Conservation (phyloP, 176 grass and related monocot species). For the Echinochloa phyllopogon region DNA sequence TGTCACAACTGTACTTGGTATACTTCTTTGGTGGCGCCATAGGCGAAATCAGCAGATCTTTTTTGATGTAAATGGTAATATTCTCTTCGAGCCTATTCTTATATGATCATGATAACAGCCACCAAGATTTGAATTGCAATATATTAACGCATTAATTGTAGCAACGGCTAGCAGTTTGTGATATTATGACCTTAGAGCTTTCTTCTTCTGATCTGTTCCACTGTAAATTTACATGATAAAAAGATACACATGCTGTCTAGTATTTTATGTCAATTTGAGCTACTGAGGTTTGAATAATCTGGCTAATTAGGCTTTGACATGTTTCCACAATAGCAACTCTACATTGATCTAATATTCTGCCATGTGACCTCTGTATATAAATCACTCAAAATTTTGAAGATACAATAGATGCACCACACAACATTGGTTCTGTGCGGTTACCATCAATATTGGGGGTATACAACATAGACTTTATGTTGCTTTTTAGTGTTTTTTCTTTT, state of each 20-base stretch:
- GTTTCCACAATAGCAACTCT: neutral
- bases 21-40: constrained; percentile 87
- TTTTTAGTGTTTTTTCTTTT: neutral
- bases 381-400: neutral
- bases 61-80: constrained; percentile 94
- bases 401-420: neutral
- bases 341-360: constrained; percentile 2
- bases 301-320: neutral
- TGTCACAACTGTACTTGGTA: constrained; percentile 32
- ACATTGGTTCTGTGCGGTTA: neutral
- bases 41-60: constrained; percentile 91
- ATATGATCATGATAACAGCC: neutral
- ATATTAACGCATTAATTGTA: constrained; percentile 19
- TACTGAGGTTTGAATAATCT: neutral
- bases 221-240: constrained; percentile 4
- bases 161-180: neutral
- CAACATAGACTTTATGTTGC: neutral
- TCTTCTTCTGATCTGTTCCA: neutral
- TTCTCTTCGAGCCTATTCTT: neutral
- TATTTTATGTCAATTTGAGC: neutral
- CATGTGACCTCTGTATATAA: neutral
- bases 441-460: neutral
- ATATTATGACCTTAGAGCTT: neutral
- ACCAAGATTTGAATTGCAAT: neutral
- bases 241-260: neutral